A percentile compares a stretch with the other conserved stretches of the same genome.
These are phyloP conservation scores for Daedaleopsis sinensis DNA, from an alignment of 768 basidiomycete genomes.

Conservation along the genomic window DNA sequence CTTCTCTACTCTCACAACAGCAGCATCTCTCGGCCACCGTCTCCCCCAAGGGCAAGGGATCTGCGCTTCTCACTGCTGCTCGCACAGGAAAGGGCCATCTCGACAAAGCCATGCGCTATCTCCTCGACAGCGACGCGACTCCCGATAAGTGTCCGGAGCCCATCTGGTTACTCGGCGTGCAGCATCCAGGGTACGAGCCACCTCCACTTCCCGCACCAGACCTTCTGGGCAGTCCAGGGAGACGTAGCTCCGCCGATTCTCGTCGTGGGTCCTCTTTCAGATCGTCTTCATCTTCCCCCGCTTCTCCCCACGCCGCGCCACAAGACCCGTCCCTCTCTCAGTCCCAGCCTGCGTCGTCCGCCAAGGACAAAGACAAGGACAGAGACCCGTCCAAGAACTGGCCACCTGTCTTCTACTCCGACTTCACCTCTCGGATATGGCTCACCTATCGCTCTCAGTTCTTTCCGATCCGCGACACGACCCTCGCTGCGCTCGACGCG, in stretches of 20 bases:
- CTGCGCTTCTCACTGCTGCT: slow-evolving; percentile 65
- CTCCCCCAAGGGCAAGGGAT: slow-evolving; percentile 49
- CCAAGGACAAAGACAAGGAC: slow-evolving; percentile 26
- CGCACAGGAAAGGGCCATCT: slow-evolving; percentile 76
- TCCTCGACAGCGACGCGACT: slow-evolving; percentile 88
- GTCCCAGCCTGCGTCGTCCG: slow-evolving; percentile 37
- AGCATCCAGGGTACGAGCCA: slow-evolving; percentile 74
- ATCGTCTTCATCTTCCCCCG: slow-evolving; percentile 44
- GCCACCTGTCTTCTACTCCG: slow-evolving; percentile 84
- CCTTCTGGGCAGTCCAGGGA: slow-evolving; percentile 30
- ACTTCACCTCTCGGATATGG: slow-evolving; percentile 89
- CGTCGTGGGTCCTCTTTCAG: slow-evolving; percentile 47
- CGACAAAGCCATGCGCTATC: slow-evolving; percentile 84
- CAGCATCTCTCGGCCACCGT: slow-evolving; percentile 38
- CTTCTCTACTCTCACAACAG: slow-evolving; percentile 52
- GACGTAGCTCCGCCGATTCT: slow-evolving; percentile 42
- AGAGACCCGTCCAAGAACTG: slow-evolving; percentile 58
- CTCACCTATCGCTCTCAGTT: slow-evolving; percentile 92
- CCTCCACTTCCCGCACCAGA: slow-evolving; percentile 33
- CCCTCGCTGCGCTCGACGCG: slow-evolving; percentile 45
- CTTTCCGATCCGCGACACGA: slow-evolving; percentile 71
- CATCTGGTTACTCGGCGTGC: slow-evolving; percentile 89
- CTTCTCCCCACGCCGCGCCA: slow-evolving; percentile 32
- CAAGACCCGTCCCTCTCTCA: slow-evolving; percentile 38
- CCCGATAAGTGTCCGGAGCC: slow-evolving; percentile 82